Conservation (phyloP, 2,329 filamentous ascomycete genomes). For the Tolypocladium endophyticum region DNA sequence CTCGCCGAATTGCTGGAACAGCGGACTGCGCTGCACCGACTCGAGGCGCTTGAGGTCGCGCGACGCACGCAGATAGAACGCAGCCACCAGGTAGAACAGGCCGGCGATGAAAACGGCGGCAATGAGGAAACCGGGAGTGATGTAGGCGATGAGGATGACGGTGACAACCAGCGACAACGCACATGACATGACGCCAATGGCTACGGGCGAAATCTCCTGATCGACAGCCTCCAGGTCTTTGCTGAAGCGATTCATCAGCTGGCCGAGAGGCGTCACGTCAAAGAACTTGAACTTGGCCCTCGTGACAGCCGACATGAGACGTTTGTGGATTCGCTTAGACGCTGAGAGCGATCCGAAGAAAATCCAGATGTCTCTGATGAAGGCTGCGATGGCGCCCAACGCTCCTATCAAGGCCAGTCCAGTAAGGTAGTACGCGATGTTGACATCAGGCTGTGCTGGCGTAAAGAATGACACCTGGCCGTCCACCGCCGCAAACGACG, state of each 20-base stretch:
- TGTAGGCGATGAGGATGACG: slow-evolving; percentile 72
- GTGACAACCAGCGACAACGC: slow-evolving; percentile 67
- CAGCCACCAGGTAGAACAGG: slow-evolving; percentile 72
- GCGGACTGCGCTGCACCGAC: slow-evolving; percentile 82
- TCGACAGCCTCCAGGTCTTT: slow-evolving; percentile 94
- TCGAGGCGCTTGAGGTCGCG: slow-evolving; percentile 91
- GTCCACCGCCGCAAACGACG: background rate
- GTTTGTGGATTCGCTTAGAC: slow-evolving; percentile 72
- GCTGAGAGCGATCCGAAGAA: slow-evolving; percentile 88
- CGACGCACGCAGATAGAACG: slow-evolving; percentile 86
- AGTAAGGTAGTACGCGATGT: slow-evolving; percentile 73
- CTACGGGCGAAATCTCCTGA: slow-evolving; percentile 88
- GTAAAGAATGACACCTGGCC: slow-evolving; percentile 8
- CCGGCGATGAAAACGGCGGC: slow-evolving; percentile 75
- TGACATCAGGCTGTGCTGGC: slow-evolving; percentile 44
- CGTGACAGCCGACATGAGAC: slow-evolving; percentile 67
- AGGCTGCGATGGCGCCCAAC: slow-evolving; percentile 67
- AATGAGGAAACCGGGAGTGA: slow-evolving; percentile 85
- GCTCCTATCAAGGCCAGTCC: slow-evolving; percentile 75
- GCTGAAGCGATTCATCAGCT: slow-evolving; percentile 97
- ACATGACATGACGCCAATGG: slow-evolving; percentile 64
- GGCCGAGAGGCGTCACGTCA: slow-evolving; percentile 87
- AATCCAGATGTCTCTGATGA: slow-evolving; percentile 75
- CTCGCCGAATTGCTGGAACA: slow-evolving; percentile 98
- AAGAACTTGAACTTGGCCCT: slow-evolving; percentile 97